Evolutionary conservation across 495 filamentous ascomycete genomes (phyloP).

Genomic region (Annulohypoxylon moriforme): DNA sequence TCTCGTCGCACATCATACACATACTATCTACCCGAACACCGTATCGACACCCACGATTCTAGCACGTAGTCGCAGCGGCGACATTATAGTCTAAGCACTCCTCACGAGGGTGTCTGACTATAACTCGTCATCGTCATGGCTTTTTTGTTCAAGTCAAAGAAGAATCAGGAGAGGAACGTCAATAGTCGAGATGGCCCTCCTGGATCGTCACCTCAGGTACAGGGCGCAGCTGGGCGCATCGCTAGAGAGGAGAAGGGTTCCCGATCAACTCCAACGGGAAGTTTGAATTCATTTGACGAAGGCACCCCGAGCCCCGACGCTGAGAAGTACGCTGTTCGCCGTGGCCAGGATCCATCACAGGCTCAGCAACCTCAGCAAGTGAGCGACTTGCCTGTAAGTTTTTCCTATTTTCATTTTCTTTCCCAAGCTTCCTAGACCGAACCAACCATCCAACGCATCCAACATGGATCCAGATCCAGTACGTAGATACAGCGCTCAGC

Average conservation of each 20-base stretch:
- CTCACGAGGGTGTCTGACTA: slow-evolving; percentile 39
- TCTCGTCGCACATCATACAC: not conserved
- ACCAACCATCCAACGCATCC: not conserved
- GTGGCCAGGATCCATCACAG: slow-evolving; percentile 49
- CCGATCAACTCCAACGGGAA: slow-evolving; percentile 65
- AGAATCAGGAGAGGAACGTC: slow-evolving; percentile 65
- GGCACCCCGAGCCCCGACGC: slow-evolving; percentile 64
- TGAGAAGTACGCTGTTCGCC: slow-evolving; percentile 52
- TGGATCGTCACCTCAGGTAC: slow-evolving; percentile 48
- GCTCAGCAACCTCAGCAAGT: slow-evolving; percentile 39
- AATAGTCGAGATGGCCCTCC: slow-evolving; percentile 60
- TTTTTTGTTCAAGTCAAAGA: slow-evolving; percentile 79
- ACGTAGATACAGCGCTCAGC: no score
- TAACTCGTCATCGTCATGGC: slow-evolving; percentile 68
- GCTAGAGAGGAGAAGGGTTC: slow-evolving; percentile 61
- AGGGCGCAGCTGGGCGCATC: slow-evolving; percentile 55
- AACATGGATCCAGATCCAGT: no score
- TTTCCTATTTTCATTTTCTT: slow-evolving; percentile 3
- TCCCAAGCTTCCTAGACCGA: not conserved
- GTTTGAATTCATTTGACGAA: slow-evolving; percentile 64
- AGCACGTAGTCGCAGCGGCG: slow-evolving; percentile 31
- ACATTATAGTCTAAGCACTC: slow-evolving; percentile 20
- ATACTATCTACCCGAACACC: slow-evolving; percentile 12
- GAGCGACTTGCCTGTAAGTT: slow-evolving; percentile 64
- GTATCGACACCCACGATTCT: slow-evolving; percentile 12